Conservation (phyloP, 306 rosid species). For the Castanea mollissima region DNA sequence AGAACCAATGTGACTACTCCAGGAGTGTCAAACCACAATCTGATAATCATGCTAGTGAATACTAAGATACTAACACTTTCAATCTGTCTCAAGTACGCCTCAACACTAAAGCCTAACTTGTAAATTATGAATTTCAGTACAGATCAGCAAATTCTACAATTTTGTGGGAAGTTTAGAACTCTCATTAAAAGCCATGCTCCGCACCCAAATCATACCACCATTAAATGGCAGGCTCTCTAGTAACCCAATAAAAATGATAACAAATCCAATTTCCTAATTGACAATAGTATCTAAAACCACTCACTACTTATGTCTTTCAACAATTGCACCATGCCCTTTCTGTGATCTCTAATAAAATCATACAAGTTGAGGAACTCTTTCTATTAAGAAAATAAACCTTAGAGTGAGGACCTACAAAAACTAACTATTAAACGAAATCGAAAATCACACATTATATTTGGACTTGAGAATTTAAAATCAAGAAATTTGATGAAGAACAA, state of each 20-base stretch:
- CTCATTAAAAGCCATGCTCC: neutral
- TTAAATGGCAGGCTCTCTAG: neutral
- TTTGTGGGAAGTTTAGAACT: neutral
- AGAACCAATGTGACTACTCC: too few relatives aligned
- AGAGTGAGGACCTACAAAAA: neutral
- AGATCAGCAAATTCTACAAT: neutral
- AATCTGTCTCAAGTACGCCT: neutral
- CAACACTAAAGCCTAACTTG: neutral
- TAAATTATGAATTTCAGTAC: neutral
- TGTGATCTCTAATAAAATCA: neutral
- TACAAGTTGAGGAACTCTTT: neutral
- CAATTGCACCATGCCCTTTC: neutral
- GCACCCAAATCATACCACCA: neutral
- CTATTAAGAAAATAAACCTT: neutral
- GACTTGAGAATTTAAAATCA: too few relatives aligned
- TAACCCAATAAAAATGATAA: neutral
- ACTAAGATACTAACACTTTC: neutral
- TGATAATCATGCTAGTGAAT: neutral
- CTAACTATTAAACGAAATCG: too few relatives aligned
- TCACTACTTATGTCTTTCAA: neutral
- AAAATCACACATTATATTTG: neutral
- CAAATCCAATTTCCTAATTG: neutral
- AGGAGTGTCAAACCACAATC: neutral
- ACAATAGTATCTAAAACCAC: neutral
- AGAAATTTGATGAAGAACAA: too few relatives aligned